Evolutionary conservation across 148 eudicot genomes (phyloP), one percentile per base, ranked within the genome.

Genomic region (Polygonum maritimum): DNA sequence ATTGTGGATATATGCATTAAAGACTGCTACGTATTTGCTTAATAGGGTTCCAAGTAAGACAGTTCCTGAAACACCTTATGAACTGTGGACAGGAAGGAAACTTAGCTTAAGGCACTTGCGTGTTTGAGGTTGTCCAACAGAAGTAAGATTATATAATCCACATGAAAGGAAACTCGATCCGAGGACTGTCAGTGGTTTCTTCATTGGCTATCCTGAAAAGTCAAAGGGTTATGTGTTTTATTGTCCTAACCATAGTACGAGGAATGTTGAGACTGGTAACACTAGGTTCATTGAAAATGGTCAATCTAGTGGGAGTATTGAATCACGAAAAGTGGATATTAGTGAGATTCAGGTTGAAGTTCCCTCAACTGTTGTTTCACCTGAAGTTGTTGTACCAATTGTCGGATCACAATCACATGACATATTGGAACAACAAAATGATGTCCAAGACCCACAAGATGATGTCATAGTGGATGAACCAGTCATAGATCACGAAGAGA

Each of bases 11-110:
- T 15, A 70, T 36, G 69, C 69, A 4, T 47, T 77, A 3, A 76
- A 52, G 21, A 71, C 75, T 7, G 14, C 45, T 10, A 15, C 7
- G 18, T 78, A 73, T 48, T n/a, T 78, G 2, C 41, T 78, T 16
- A 74, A 78, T 18, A 4, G 80, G 49, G 72, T 78, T 78, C 77
- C 73, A 57, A 74, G 77, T 74, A 79, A 79, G 51, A n/a, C 51
- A 38, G 57, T 67, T 75, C 55, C 81, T 40, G 69, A 79, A 39
- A 75, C 75, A 39, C 71, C 75, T 71, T 78, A 54, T 73, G 76
- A 73, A 48, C 10, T 52, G 15, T 69, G 54, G 78, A 55, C 35
- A 15, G 35, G 63, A 48, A 22, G 55, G 19, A 76, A 62, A 45
- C 57, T 57, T 40, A 45, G 57, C 44, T 63, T 63, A 63, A 63